Percentiles rank a stretch among this genome's conserved stretches.
Evolutionary conservation across 2,329 filamentous ascomycete species (phyloP).

Genomic region (Alternaria brassicicola): DNA sequence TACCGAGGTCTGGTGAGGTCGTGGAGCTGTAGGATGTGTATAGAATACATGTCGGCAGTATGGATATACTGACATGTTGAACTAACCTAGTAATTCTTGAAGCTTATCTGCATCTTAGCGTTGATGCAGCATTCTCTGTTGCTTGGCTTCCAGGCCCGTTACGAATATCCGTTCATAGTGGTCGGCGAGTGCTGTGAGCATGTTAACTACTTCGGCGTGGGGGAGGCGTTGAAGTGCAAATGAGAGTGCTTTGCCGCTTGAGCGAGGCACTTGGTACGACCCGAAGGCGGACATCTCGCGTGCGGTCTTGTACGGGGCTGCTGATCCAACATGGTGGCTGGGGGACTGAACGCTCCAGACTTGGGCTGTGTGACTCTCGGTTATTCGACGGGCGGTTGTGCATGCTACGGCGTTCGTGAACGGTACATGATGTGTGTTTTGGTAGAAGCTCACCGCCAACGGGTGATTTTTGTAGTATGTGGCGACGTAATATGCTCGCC

Average conservation of each 20-base stretch:
- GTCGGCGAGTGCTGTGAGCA: neutral
- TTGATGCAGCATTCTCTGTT: neutral
- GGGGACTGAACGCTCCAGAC: neutral
- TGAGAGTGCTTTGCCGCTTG: neutral
- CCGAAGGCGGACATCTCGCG: neutral
- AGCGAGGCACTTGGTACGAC: neutral
- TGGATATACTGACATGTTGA: neutral
- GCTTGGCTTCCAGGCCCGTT: neutral
- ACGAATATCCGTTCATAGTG: neutral
- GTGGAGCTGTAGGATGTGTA: neutral
- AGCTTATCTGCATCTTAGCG: no score
- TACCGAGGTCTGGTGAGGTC: neutral
- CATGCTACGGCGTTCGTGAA: neutral
- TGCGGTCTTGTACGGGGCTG: neutral
- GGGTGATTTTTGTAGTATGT: neutral
- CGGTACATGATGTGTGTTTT: neutral
- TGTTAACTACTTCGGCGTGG: neutral
- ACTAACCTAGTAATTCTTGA: neutral
- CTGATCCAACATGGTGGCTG: neutral
- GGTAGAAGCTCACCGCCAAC: neutral
- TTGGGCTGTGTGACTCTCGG: neutral
- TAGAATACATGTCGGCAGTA: neutral
- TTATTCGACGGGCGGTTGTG: neutral
- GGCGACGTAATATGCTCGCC: neutral
- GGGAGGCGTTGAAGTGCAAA: neutral